A percentile compares a stretch with the other conserved stretches of the same genome.
Conservation (phyloP, 2,329 filamentous ascomycete genomes). For the Colletotrichum australisinense region DNA sequence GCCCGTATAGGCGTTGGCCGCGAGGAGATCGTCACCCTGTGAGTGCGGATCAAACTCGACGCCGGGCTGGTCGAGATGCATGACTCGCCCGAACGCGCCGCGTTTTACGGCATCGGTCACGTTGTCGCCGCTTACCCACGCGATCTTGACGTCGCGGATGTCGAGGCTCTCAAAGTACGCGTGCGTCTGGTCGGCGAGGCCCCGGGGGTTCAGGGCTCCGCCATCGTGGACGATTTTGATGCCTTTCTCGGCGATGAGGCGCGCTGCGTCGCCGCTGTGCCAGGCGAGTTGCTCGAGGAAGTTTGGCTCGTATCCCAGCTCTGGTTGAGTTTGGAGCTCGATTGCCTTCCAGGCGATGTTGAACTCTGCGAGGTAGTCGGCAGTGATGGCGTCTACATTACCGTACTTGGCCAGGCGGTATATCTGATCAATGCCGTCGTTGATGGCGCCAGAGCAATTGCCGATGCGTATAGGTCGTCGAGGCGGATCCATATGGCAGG, state of each 20-base stretch:
- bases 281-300: slow-evolving; percentile 56
- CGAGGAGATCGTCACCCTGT: slow-evolving; percentile 19
- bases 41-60: slow-evolving; percentile 18
- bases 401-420: slow-evolving; percentile 40
- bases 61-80: slow-evolving; percentile 36
- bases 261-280: slow-evolving; percentile 47
- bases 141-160: slow-evolving; percentile 44
- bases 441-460: slow-evolving; percentile 45
- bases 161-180: slow-evolving; percentile 43
- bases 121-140: slow-evolving; percentile 52
- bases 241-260: slow-evolving; percentile 53
- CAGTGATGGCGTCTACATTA: slow-evolving; percentile 50
- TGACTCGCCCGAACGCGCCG: slow-evolving; percentile 37
- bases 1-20: slow-evolving; percentile 64
- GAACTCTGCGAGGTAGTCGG: slow-evolving; percentile 55
- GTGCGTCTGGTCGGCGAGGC: slow-evolving; percentile 53
- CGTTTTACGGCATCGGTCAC: slow-evolving; percentile 40
- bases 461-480: slow-evolving; percentile 47
- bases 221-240: slow-evolving; percentile 69
- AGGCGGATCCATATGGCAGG: background rate
- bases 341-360: slow-evolving; percentile 61
- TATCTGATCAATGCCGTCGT: slow-evolving; percentile 42
- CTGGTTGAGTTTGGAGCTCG: slow-evolving; percentile 47
- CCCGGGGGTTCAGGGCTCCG: slow-evolving; percentile 65
- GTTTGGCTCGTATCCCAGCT: slow-evolving; percentile 49